Evolutionary conservation across 2,329 filamentous ascomycete genomes (phyloP), one percentile per base, ranked within the genome.

Genomic region (Epichloe scottii): DNA sequence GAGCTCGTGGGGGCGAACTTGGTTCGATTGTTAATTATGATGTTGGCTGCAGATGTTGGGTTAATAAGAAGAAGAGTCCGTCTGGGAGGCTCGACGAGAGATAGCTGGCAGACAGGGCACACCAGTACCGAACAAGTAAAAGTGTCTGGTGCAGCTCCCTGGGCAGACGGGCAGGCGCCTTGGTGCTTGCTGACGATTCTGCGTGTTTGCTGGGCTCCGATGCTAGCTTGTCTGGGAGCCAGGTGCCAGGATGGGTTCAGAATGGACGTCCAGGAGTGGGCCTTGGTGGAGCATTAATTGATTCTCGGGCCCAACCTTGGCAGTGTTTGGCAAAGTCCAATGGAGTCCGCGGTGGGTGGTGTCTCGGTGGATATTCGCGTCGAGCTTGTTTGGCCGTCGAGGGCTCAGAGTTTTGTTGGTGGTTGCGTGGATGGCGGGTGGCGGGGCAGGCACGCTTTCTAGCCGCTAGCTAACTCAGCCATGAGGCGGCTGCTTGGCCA

Each of bases 111-210:
- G 44, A 33, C 21, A 40, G 30, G 40, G 48, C 46, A 30, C 11
- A 12, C 15, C 46, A 30, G 23, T 40, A 8, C 35, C 35, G 23
- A n/a, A 37, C 15, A 42, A n/a, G n/a, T n/a, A n/a, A n/a, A n/a
- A n/a, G 26, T 5, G 23, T 41, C 30, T 15, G 14, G 39, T 26
- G 7, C 26, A 26, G 26, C 26, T 8, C 26, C 26, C 26, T 26
- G n/a, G 33, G n/a, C 17, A 8, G 21, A 26, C 45, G n/a, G n/a
- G 38, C 19, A 34, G 30, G 30, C 11, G 2, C 14, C 7, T 23
- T 30, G 35, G 21, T 49, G 47, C 47, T 46, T 50, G 48, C 41
- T 45, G 48, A 21, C n/a, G 48, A 44, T 50, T 39, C 34, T 34
- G 34, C 26, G 40, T 45, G 48, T 38, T 44, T 45, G 41, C 41